Evolutionary conservation across 2,329 filamentous ascomycete species (phyloP), one percentile per base, ranked within the genome.

Genomic region (Nemania sp.): DNA sequence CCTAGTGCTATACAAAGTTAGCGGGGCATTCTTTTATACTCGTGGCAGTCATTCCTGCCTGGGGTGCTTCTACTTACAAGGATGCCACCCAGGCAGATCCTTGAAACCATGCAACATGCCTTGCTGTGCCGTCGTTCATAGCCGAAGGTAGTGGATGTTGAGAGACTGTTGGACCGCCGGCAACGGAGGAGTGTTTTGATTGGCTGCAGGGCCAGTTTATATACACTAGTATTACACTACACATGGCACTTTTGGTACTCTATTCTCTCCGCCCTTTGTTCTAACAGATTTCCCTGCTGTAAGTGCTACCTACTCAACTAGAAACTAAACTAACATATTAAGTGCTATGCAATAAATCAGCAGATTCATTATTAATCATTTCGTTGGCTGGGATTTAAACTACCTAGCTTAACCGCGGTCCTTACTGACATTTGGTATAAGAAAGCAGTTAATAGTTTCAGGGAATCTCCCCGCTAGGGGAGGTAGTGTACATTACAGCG

Each of bases 91-190:
- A 59, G 40, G 37, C 49, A 37, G 50, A 54, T 45, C 61, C 61
- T 48, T 55, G 61, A 57, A 58, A 51, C 48, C 57, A 56, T 60
- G 60, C 56, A 57, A n/a, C 34, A 49, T 42, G 53, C 37, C 39
- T 18, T 48, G 46, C 57, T 51, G 43, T 61, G 58, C 59, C 59
- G 59, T 49, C 59, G 59, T 49, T 60, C 58, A 53, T 43, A 56
- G 7, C 48, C 42, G 40, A 45, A 43, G 34, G 49, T 46, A 54
- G 43, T 32, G 42, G 48, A 40, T 34, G 56, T 49, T 40, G 47
- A 52, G 40, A 46, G 59, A 47, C 42, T 50, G 21, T 52, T 35
- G 40, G 57, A 39, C 47, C 40, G 34, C 43, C 32, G 39, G 48
- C 46, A 40, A 15, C 40, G 42, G 47, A 18, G 13, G 12, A 32